These are phyloP conservation scores for Sinapis alba DNA, from an alignment of 441 rosid genomes.

Conservation along the genomic window DNA sequence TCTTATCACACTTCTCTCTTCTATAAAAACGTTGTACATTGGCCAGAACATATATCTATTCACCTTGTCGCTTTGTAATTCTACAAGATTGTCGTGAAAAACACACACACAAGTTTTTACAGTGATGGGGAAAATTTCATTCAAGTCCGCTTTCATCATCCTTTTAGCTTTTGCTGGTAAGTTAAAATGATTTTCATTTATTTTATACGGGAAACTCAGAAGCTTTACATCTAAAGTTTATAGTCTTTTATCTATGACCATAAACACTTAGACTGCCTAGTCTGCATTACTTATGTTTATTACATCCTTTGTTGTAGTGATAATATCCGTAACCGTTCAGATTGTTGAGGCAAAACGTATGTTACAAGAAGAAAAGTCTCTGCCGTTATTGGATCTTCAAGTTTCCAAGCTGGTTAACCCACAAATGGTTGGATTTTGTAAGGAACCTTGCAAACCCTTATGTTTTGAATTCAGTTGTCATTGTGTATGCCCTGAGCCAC, in stretches of 20 bases:
- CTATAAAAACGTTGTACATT: conserved; percentile 3
- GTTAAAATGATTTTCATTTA: background rate
- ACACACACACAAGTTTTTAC: background rate
- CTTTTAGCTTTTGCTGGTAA: conserved; percentile 19
- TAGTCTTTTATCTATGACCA: background rate
- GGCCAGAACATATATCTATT: background rate
- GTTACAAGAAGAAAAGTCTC: conserved; percentile 19
- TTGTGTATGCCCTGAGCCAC: conserved; percentile 3
- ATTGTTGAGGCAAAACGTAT: conserved; percentile 28
- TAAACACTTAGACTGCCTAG: background rate
- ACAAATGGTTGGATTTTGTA: background rate
- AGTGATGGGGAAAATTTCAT: background rate
- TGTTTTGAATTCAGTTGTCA: conserved; percentile 7
- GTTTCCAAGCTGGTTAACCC: background rate
- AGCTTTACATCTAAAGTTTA: background rate
- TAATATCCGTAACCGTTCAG: conserved; percentile 4
- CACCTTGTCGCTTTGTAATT: background rate
- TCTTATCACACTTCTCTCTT: background rate
- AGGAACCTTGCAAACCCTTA: conserved; percentile 2
- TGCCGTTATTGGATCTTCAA: background rate
- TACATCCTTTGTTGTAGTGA: background rate
- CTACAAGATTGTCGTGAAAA: background rate
- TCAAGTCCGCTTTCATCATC: conserved; percentile 1
- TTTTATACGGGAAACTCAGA: background rate
- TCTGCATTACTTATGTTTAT: background rate